Base-by-base conservation (phyloP, 768 basidiomycete species). In the Tulasnella sp. region DNA sequence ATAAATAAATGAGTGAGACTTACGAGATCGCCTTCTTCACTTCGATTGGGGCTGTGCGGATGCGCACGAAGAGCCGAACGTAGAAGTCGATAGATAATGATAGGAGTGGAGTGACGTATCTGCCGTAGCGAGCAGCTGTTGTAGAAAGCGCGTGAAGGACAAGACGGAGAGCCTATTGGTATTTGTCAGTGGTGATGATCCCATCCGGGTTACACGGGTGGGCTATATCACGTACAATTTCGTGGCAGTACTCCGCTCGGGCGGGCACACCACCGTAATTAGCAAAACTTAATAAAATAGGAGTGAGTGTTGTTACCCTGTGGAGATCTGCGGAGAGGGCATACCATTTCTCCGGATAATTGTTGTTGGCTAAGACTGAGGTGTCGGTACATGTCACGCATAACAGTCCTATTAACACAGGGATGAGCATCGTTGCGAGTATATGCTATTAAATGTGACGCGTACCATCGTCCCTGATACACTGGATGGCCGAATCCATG, bases 21-120 rank as follows among this genome's bases (percentile, higher is more conserved):
- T 61, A 92, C 92, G 78, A 77, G 20, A 82, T 70, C 4, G 76
- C 66, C 55, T 78, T 79, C 66, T 99, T 99, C 37, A 92, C 91
- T 63, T 91, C 80, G 24, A 81, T 64, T 0, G 90, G 81, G 3
- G 79, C 71, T 0, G 81, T 73, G 46, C 76, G 70, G 4, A 99
- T 69, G 8, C 83, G 78, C 13, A 96, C 77, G 60, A 96, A 99
- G 16, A 98, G 61, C 3, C 95, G 82, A 22, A 95, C 81, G 63
- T 99, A 99, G 64, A 98, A 99, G 60, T 99, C 95, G 61, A 99
- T 93, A 13, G 89, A 93, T 28, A 99, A 70, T 0, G 84, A 91
- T 3, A 95, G 66, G 5, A 95, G 67, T 8, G 95, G 95, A 57
- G 83, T 75, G 55, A 99, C 88, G 61, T 81, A 85, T 34, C 90